Conservation (phyloP, 306 rosid species). For the Lathyrus tuberosus region DNA sequence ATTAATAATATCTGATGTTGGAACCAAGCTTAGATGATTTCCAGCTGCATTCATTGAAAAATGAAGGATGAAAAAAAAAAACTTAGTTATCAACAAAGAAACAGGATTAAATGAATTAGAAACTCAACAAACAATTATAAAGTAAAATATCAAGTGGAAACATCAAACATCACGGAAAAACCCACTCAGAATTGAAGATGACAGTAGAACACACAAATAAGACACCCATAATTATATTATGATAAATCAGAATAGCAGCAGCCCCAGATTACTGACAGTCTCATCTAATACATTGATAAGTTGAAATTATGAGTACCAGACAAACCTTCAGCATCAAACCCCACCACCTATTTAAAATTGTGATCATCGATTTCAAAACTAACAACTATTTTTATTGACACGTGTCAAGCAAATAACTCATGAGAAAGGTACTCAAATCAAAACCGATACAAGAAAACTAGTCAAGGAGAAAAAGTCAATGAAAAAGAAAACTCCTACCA, state of each 20-base stretch:
- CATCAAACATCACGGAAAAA: slow-evolving; percentile 1
- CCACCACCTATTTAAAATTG: slow-evolving; percentile 2
- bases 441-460: slow-evolving; percentile 19
- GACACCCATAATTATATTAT: not conserved
- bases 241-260: not conserved
- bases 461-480: not conserved
- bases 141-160: not conserved
- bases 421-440: slow-evolving; percentile 6
- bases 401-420: not conserved
- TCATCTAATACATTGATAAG: not conserved
- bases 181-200: not conserved
- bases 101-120: not conserved
- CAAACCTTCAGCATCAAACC: slow-evolving; percentile 11
- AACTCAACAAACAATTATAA: slow-evolving; percentile 1
- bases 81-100: not conserved
- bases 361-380: not conserved
- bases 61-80: not conserved
- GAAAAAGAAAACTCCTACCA: not conserved
- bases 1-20: slow-evolving; percentile 58
- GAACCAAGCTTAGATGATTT: slow-evolving; percentile 59
- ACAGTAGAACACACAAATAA: slow-evolving; percentile 2
- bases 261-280: not conserved
- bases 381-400: slow-evolving; percentile 2
- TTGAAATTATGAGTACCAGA: slow-evolving; percentile 7
- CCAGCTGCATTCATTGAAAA: slow-evolving; percentile 52